Evolutionary conservation across 352 stramenopile genomes (phyloP), one percentile per base, ranked within the genome.

Genomic region (Pythium diclinum): DNA sequence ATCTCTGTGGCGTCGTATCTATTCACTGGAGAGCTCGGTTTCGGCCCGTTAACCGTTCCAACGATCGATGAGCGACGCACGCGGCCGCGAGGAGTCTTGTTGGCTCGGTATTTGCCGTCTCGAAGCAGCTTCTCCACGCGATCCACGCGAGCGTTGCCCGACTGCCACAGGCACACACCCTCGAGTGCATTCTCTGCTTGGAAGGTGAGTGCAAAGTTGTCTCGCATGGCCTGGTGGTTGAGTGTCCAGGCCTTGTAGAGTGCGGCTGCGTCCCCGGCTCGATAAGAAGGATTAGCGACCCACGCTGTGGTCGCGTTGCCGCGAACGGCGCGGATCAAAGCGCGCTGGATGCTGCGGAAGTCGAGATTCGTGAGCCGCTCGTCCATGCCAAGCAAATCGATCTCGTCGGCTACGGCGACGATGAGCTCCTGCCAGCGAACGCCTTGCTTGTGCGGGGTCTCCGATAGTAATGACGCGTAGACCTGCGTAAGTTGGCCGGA

Each of bases 261-360:
- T 3, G 33, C 30, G n/a, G 47, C 17, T 34, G 46, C 30, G 59
- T 63, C 59, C 16, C 73, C 51, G 25, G 44, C 28, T 25, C 51
- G 33, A 61, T 65, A 56, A 23, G 53, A 34, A 11, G 72, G 57
- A 7, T 36, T 49, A 6, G 56, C 8, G 1, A 70, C 53, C 68
- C 68, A 76, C 23, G 58, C 38, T 2, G 67, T 56, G 0, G 47
- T 46, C 10, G 17, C 23, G 17, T 10, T 52, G 28, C 38, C 19
- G 9, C 56, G 32, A 8, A 25, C 40, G 14, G 32, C 21, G 16
- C 52, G 67, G 10, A 64, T 23, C 9, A 79, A 34, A 3, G 67
- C 46, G 8, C 69, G 71, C 34, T 81, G 71, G 46, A 81, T 78
- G 56, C 65, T 78, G 8, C 69, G 71, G n/a, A 81, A 76, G 53